Conservation (phyloP, 495 filamentous ascomycete genomes). For the Neurospora hispaniola region DNA sequence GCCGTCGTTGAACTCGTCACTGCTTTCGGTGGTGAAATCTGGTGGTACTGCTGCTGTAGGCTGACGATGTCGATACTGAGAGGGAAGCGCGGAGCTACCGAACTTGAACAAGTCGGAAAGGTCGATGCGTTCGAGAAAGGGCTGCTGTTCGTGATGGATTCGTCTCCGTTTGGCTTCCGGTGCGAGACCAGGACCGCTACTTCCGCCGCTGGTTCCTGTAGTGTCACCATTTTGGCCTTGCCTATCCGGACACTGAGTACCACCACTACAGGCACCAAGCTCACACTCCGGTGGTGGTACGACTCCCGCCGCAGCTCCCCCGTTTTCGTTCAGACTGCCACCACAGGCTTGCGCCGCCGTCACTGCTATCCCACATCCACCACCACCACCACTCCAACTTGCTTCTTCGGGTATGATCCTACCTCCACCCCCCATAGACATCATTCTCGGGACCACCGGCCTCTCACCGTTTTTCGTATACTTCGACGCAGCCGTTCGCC, state of each 20-base stretch:
- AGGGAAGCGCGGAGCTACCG: not conserved
- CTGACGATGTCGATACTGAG: not conserved
- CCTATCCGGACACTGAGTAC: not conserved
- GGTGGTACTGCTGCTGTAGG: not conserved
- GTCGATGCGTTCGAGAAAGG: not conserved
- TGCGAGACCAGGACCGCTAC: not conserved
- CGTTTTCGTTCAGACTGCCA: not conserved
- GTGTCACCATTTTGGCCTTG: not conserved
- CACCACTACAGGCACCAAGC: not conserved
- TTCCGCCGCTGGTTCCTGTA: not conserved
- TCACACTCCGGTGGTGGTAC: not conserved
- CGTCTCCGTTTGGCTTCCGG: not conserved
- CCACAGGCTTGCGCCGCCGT: not conserved
- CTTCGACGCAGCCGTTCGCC: slow-evolving; percentile 19
- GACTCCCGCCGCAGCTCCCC: not conserved
- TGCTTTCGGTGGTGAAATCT: not conserved
- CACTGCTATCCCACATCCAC: not conserved
- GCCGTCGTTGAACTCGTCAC: not conserved
- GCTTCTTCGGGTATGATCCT: not conserved
- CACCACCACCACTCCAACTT: not conserved
- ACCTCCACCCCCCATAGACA: not conserved
- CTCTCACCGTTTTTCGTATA: slow-evolving; percentile 10
- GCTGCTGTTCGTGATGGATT: not conserved
- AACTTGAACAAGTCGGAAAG: not conserved
- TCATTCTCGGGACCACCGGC: not conserved